Percentiles rank a stretch among this genome's conserved stretches.
Evolutionary conservation across 2,329 filamentous ascomycete genomes (phyloP).

Genomic region (Chaetomiaceae sp.): DNA sequence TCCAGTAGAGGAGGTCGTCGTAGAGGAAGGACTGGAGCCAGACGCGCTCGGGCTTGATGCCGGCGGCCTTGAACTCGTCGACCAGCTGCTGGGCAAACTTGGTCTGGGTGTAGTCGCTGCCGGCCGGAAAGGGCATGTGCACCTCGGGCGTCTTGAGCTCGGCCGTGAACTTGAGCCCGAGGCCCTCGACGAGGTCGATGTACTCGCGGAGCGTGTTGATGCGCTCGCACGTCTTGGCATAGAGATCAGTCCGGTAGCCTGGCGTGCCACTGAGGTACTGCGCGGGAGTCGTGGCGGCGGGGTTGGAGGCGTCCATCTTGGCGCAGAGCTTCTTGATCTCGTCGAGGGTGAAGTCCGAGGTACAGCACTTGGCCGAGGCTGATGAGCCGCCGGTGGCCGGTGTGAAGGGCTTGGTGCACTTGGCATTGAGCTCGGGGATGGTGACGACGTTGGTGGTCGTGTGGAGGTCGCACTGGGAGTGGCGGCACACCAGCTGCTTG

Average conservation of each 20-base stretch:
- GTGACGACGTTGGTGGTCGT: conserved; percentile 64
- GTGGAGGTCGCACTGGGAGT: conserved; percentile 63
- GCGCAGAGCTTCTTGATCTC: conserved; percentile 65
- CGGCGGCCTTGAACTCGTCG: conserved; percentile 51
- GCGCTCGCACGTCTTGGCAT: conserved; percentile 56
- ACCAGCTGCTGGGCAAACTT: conserved; percentile 61
- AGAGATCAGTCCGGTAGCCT: conserved; percentile 60
- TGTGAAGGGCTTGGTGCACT: conserved; percentile 59
- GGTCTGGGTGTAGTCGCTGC: conserved; percentile 58
- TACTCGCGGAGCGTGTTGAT: conserved; percentile 57
- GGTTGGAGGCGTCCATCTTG: conserved; percentile 64
- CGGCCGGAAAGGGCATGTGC: conserved; percentile 60
- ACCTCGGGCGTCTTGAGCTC: conserved; percentile 65
- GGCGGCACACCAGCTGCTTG: conserved; percentile 61
- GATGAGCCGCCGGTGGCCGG: conserved; percentile 46
- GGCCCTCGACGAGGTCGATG: conserved; percentile 52
- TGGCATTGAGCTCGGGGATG: conserved; percentile 56
- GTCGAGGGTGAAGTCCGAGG: conserved; percentile 61
- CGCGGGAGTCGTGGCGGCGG: conserved; percentile 50
- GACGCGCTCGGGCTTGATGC: conserved; percentile 50
- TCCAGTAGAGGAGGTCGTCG: conserved; percentile 62
- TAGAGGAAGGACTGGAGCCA: conserved; percentile 64
- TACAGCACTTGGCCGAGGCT: conserved; percentile 64
- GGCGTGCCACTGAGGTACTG: conserved; percentile 57
- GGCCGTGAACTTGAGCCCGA: conserved; percentile 59